Evolutionary conservation across 2,329 filamentous ascomycete genomes (phyloP).

Genomic region (Trichoderma semiorbis): DNA sequence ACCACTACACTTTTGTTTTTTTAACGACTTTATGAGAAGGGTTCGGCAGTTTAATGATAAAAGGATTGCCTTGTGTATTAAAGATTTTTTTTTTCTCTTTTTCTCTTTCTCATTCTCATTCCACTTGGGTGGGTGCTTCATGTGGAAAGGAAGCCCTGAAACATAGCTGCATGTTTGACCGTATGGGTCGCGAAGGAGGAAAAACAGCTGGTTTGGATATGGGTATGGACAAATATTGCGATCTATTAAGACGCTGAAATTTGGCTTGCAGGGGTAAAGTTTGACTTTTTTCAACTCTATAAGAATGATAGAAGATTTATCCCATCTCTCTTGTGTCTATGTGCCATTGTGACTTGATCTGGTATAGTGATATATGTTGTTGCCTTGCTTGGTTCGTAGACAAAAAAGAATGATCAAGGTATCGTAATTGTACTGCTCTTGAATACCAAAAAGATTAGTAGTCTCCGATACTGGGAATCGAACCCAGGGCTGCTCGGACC

Average conservation of each 20-base stretch:
- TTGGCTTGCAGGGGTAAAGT: slow-evolving; percentile 2
- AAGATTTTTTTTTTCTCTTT: not conserved
- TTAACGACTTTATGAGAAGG: slow-evolving; percentile 18
- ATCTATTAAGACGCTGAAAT: not conserved
- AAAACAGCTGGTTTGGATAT: not conserved
- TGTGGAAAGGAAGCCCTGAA: not conserved
- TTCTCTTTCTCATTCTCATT: not conserved
- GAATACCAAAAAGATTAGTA: not conserved
- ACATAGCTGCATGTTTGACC: not conserved
- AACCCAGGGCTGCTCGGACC: slow-evolving; percentile 35
- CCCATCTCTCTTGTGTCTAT: not conserved
- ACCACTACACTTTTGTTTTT: slow-evolving; percentile 1
- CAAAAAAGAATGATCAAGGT: not conserved
- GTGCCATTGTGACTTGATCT: not conserved
- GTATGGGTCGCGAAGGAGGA: not conserved
- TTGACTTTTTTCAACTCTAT: slow-evolving; percentile 8
- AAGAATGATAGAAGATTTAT: slow-evolving; percentile 17
- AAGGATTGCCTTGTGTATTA: slow-evolving; percentile 16
- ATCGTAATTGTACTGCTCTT: rapidly evolving
- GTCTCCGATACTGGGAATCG: slow-evolving; percentile 36
- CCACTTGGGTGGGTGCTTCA: not conserved
- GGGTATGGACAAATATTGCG: not conserved
- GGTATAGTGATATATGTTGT: not conserved
- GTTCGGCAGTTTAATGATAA: slow-evolving; percentile 9
- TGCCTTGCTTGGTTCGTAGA: not conserved